A percentile compares a stretch with the other conserved stretches of the same genome.
phyloP scores from a whole-genome alignment of 2,329 filamentous ascomycete species.

The Emergomyces africanus region DNA sequence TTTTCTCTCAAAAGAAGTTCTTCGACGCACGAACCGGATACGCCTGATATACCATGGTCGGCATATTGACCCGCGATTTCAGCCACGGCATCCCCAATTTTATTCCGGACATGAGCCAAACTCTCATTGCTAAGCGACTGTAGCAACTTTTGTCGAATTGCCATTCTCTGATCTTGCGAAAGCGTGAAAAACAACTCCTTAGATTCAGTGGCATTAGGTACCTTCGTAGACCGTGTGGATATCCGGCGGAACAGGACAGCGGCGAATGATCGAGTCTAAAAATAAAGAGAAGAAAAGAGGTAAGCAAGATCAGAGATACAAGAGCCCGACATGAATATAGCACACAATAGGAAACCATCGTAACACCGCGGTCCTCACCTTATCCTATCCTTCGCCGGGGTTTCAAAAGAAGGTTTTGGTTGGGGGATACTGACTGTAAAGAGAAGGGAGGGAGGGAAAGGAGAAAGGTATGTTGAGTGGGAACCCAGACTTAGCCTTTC shows the following conservation, averaged over 20 bases:
- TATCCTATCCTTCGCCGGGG: conserved; percentile 8
- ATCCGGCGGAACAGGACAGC: conserved; percentile 92
- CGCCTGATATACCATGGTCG: conserved; percentile 67
- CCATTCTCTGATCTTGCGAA: conserved; percentile 56
- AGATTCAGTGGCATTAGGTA: conserved; percentile 48
- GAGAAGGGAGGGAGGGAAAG: background rate
- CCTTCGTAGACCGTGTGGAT: conserved; percentile 76
- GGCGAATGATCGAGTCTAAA: conserved; percentile 74
- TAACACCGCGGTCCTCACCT: background rate
- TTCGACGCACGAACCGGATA: no score
- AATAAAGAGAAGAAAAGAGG: conserved; percentile 5
- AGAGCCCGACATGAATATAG: background rate
- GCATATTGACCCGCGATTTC: conserved; percentile 92
- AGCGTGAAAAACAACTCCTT: conserved; percentile 80
- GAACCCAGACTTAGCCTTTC: background rate
- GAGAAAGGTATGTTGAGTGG: no score
- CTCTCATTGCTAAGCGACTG: conserved; percentile 62
- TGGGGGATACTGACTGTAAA: no score
- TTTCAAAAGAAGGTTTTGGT: background rate
- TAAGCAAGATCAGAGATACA: background rate
- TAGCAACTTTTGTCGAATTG: conserved; percentile 74
- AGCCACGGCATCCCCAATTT: conserved; percentile 94
- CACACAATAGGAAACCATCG: background rate
- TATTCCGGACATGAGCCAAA: conserved; percentile 68
- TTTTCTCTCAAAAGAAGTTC: no score